These are phyloP conservation scores for Cercospora sp. DNA, from an alignment of 2,329 filamentous ascomycete genomes.

Conservation along the genomic window DNA sequence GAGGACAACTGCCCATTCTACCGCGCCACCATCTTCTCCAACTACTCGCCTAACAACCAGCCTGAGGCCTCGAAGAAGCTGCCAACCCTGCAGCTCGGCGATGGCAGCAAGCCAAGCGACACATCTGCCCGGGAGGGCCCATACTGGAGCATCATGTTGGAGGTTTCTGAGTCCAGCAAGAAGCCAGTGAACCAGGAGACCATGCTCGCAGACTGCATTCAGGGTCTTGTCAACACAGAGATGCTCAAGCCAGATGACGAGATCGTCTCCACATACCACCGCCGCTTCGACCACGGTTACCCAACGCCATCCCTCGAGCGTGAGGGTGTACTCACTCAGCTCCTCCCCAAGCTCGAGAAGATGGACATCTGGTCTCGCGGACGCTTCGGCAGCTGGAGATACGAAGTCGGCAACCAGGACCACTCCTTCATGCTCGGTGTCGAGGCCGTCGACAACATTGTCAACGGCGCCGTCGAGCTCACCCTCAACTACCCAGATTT, in stretches of 20 bases:
- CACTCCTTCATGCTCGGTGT: slow-evolving; percentile 98
- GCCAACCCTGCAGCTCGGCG: slow-evolving; percentile 78
- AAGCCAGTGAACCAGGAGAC: slow-evolving; percentile 89
- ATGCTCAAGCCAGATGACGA: slow-evolving; percentile 91
- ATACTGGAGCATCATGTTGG: slow-evolving; percentile 99
- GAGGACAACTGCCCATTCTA: slow-evolving; percentile 99
- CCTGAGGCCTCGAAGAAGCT: slow-evolving; percentile 80
- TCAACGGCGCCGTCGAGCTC: slow-evolving; percentile 85
- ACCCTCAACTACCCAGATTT: slow-evolving; percentile 97
- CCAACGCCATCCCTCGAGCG: slow-evolving; percentile 93
- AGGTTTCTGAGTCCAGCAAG: slow-evolving; percentile 92
- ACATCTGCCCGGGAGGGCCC: slow-evolving; percentile 78
- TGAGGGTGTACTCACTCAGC: slow-evolving; percentile 87
- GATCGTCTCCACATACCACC: slow-evolving; percentile 97
- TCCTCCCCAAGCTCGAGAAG: slow-evolving; percentile 88
- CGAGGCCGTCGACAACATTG: slow-evolving; percentile 86
- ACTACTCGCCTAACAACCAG: slow-evolving; percentile 99
- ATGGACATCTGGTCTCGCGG: slow-evolving; percentile 93
- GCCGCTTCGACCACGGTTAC: slow-evolving; percentile 97
- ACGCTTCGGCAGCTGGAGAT: slow-evolving; percentile 96
- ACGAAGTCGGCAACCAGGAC: slow-evolving; percentile 96
- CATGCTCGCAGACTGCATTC: slow-evolving; percentile 85
- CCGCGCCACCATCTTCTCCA: slow-evolving; percentile 99
- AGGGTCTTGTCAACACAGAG: slow-evolving; percentile 95
- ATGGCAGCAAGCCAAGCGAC: slow-evolving; percentile 77